phyloP scores from a whole-genome alignment of 2,329 filamentous ascomycete species.

The Nectriaceae sp. region DNA sequence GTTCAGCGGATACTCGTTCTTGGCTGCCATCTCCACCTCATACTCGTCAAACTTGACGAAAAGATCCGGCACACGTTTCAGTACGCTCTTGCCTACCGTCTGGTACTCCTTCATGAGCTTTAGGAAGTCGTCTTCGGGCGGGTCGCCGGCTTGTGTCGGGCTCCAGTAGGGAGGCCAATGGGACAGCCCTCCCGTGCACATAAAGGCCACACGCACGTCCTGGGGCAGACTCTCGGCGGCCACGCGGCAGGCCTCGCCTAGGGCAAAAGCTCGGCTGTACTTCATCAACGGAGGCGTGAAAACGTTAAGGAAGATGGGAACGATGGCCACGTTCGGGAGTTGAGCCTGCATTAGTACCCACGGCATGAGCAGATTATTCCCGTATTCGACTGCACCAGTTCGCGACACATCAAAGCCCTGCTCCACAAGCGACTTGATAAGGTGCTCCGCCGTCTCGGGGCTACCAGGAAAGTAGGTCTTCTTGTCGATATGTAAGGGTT shows the following conservation, averaged over 20 bases:
- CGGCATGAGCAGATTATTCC: conserved; percentile 33
- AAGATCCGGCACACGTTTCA: conserved; percentile 26
- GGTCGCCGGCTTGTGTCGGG: conserved; percentile 23
- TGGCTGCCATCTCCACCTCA: conserved; percentile 32
- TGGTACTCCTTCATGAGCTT: conserved; percentile 32
- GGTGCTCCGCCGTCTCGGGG: conserved; percentile 27
- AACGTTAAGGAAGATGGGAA: conserved; percentile 32
- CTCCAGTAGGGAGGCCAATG: conserved; percentile 35
- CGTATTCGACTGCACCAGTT: conserved; percentile 27
- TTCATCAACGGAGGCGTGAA: conserved; percentile 32
- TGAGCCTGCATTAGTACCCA: conserved; percentile 31
- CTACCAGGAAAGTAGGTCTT: conserved; percentile 28
- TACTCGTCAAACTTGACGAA: conserved; percentile 32
- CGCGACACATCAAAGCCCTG: conserved; percentile 28
- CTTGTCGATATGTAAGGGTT: conserved; percentile 24
- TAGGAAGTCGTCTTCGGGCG: conserved; percentile 28
- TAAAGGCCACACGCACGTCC: conserved; percentile 1
- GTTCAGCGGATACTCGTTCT: conserved; percentile 33
- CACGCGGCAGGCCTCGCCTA: neutral
- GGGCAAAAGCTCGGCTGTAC: conserved; percentile 27
- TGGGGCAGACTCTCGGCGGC: neutral
- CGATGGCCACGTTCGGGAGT: conserved; percentile 22
- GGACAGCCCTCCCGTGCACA: conserved; percentile 28
- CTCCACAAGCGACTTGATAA: conserved; percentile 22
- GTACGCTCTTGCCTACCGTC: conserved; percentile 25